Percentiles rank a stretch among this genome's conserved stretches.
phyloP scores from a whole-genome alignment of 306 rosid genomes.

The Vicia sativa region DNA sequence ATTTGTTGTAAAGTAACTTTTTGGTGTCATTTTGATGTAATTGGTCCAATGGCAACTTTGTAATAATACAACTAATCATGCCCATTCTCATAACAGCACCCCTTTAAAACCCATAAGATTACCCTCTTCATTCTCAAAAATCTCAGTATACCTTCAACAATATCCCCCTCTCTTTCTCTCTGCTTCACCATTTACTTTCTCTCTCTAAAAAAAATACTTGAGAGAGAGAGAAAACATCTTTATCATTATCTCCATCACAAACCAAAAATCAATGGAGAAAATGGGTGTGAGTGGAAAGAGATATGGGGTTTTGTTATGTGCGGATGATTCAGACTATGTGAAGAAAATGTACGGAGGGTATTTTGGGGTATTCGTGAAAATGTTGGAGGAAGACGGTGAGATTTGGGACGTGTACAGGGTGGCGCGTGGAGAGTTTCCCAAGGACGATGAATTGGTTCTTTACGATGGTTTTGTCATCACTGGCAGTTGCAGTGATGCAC shows the following conservation, averaged over 20 bases:
- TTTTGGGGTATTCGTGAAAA: conserved; percentile 67
- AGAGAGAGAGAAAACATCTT: conserved; percentile 36
- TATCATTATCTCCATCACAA: not conserved
- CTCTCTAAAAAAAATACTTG: conserved; percentile 12
- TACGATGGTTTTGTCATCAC: conserved; percentile 82
- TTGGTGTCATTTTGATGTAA: not conserved
- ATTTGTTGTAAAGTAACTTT: conserved; percentile 1
- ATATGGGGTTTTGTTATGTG: conserved; percentile 70
- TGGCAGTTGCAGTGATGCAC: conserved; percentile 87
- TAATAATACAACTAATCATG: conserved; percentile 3
- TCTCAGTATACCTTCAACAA: not conserved
- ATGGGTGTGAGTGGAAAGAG: conserved; percentile 49
- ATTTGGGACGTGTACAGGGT: conserved; percentile 74
- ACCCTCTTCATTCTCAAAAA: not conserved
- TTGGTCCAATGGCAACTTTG: conserved; percentile 9
- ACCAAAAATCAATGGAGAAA: not conserved
- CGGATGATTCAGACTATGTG: conserved; percentile 84
- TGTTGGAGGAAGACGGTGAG: conserved; percentile 87
- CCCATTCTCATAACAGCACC: conserved; percentile 4
- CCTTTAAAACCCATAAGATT: conserved; percentile 16
- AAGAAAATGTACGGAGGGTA: conserved; percentile 78
- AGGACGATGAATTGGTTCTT: conserved; percentile 48
- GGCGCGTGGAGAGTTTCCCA: conserved; percentile 65
- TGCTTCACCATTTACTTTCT: conserved; percentile 15
- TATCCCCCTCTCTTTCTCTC: not conserved